A percentile compares a stretch with the other conserved stretches of the same genome.
Conservation (phyloP, 164 flowering plant species). For the Umbilicus rupestris region DNA sequence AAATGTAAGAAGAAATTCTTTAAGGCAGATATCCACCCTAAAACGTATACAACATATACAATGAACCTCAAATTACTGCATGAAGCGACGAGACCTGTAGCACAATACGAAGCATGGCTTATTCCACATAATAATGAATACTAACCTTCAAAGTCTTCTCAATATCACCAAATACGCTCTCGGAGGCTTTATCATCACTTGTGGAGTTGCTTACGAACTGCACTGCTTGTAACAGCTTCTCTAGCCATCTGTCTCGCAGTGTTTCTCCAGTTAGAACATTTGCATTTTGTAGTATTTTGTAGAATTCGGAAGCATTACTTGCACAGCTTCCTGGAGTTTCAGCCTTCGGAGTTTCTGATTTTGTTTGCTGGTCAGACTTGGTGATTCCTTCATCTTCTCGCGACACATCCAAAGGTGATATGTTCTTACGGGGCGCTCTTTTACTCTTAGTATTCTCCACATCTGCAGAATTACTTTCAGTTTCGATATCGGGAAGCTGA, state of each 20-base stretch:
- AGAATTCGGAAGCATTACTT: constrained; percentile 18
- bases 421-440: constrained; percentile 35
- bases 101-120: neutral
- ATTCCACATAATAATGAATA: neutral
- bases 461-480: constrained; percentile 32
- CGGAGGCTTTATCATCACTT: constrained; percentile 14
- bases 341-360: constrained; percentile 57
- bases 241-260: constrained; percentile 77
- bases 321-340: constrained; percentile 77
- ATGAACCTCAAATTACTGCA: neutral
- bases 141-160: constrained; percentile 29
- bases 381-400: constrained; percentile 46
- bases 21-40: too few species aligned
- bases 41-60: too few species aligned
- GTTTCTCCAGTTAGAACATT: constrained; percentile 58
- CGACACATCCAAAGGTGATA: constrained; percentile 65
- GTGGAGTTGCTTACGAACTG: constrained; percentile 34
- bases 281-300: constrained; percentile 42
- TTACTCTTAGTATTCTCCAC: constrained; percentile 48
- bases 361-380: constrained; percentile 32
- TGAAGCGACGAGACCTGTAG: neutral
- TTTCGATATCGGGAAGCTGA: constrained; percentile 71
- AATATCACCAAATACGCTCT: neutral
- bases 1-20: neutral
- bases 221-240: constrained; percentile 58